phyloP scores from a whole-genome alignment of 306 rosid species.

The Ceratonia siliqua region DNA sequence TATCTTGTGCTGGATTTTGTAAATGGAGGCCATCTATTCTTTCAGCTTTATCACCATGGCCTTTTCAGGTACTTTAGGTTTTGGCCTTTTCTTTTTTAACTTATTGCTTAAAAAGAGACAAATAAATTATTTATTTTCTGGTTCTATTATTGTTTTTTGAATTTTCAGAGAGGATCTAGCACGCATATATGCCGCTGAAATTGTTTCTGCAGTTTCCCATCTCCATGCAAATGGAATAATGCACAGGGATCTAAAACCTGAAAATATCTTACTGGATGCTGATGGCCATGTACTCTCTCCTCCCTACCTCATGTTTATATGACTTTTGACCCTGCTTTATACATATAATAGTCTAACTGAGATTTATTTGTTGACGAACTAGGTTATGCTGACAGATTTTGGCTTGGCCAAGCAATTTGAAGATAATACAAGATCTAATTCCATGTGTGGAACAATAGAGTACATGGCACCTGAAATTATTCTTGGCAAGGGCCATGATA shows the following conservation, averaged over 20 bases:
- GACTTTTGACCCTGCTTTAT: conserved; percentile 1
- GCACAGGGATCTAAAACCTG: conserved; percentile 98
- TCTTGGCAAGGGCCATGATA: conserved; percentile 95
- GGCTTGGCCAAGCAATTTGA: conserved; percentile 91
- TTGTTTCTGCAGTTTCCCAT: conserved; percentile 91
- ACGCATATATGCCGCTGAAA: conserved; percentile 89
- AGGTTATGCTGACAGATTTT: conserved; percentile 97
- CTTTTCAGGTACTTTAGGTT: conserved; percentile 70
- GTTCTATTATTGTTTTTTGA: conserved; percentile 13
- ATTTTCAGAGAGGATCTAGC: conserved; percentile 89
- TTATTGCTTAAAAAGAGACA: conserved; percentile 7
- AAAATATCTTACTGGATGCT: conserved; percentile 79
- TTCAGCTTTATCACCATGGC: conserved; percentile 94
- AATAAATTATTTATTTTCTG: conserved; percentile 4
- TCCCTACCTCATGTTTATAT: conserved; percentile 27
- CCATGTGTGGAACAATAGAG: conserved; percentile 90
- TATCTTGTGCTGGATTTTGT: conserved; percentile 96
- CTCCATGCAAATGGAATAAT: conserved; percentile 91
- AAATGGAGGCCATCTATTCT: conserved; percentile 96
- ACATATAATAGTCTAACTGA: conserved; percentile 34
- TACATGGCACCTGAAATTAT: conserved; percentile 99
- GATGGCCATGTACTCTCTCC: conserved; percentile 83
- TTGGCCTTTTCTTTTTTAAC: conserved; percentile 6
- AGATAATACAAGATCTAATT: conserved; percentile 80
- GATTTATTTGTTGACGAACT: conserved; percentile 22